Conservation (phyloP, 2,329 filamentous ascomycete species). For the Rutstroemia sp. region DNA sequence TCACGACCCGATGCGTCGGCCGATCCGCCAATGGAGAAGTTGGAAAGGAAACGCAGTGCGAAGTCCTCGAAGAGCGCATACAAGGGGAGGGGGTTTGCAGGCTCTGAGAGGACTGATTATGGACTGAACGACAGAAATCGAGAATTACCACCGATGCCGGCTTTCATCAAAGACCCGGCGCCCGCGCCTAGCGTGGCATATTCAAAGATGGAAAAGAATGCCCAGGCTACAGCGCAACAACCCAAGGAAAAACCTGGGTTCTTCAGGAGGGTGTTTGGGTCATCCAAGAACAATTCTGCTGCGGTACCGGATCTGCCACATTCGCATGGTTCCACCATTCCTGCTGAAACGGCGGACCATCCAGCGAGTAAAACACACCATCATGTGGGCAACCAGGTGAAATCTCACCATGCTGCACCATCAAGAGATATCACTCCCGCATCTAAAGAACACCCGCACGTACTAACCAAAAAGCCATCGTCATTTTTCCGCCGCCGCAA, state of each 20-base stretch:
- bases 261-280: constrained; percentile 82
- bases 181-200: constrained; percentile 46
- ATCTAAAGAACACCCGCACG: constrained; percentile 25
- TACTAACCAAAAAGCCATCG: constrained; percentile 80
- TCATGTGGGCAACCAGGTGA: constrained; percentile 41
- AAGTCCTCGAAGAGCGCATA: constrained; percentile 42
- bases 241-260: constrained; percentile 74
- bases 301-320: constrained; percentile 27
- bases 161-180: constrained; percentile 39
- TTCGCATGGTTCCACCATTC: constrained; percentile 30
- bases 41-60: constrained; percentile 50
- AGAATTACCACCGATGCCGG: constrained; percentile 27
- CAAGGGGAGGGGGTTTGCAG: constrained; percentile 33
- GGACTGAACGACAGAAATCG: constrained; percentile 27
- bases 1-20: constrained; percentile 16
- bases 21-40: constrained; percentile 29
- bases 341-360: constrained; percentile 33
- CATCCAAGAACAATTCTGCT: constrained; percentile 47
- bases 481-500: constrained; percentile 92
- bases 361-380: constrained; percentile 33
- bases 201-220: constrained; percentile 38
- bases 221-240: constrained; percentile 31
- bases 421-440: constrained; percentile 23
- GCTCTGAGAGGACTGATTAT: constrained; percentile 28
- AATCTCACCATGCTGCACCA: constrained; percentile 29